A percentile compares a stretch with the other conserved stretches of the same genome.
These are phyloP conservation scores for Colletotrichum sp. DNA, from an alignment of 2,329 filamentous ascomycete genomes.

Conservation along the genomic window DNA sequence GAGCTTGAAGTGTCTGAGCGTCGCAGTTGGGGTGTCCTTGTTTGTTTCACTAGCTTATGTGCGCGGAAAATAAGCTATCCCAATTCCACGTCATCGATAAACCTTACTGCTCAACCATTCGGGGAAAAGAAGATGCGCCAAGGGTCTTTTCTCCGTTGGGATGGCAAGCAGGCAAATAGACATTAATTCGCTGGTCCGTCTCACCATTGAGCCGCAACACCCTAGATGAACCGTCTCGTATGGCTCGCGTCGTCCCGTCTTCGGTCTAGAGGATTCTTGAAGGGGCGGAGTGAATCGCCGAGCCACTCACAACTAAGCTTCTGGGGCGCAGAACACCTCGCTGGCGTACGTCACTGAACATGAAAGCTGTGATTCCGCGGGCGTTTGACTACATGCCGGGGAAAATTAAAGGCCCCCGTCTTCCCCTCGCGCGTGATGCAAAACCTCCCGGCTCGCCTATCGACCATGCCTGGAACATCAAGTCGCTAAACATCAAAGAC, in stretches of 20 bases:
- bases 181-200: background rate
- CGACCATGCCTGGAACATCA: background rate
- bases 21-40: background rate
- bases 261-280: background rate
- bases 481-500: background rate
- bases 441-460: background rate
- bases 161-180: background rate
- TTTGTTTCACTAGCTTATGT: background rate
- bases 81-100: background rate
- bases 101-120: background rate
- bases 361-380: background rate
- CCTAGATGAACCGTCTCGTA: background rate
- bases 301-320: background rate
- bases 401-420: background rate
- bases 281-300: background rate
- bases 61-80: background rate
- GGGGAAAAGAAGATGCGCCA: background rate
- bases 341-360: constrained; percentile 1
- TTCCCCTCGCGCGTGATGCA: background rate
- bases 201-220: background rate
- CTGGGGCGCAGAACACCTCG: background rate
- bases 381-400: background rate
- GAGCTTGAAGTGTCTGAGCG: background rate
- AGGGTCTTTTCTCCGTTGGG: background rate
- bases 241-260: constrained; percentile 9